These are phyloP conservation scores for Nicotiana obtusifolia DNA, from an alignment of 257 asterid genomes.

Conservation along the genomic window DNA sequence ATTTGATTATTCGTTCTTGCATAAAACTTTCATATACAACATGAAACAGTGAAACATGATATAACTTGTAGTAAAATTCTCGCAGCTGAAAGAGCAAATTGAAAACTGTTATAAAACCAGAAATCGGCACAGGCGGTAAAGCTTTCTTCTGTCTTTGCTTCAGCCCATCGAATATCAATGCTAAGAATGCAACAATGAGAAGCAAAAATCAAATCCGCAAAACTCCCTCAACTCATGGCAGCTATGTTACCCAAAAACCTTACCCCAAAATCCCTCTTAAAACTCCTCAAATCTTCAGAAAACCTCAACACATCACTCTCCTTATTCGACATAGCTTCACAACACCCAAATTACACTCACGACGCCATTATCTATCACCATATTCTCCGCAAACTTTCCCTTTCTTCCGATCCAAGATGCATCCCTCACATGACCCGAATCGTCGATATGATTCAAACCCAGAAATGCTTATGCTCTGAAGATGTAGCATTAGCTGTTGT, in stretches of 20 bases:
- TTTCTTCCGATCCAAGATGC: constrained; percentile 34
- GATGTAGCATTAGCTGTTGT: no score
- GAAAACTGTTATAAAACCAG: background rate
- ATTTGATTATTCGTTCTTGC: no score
- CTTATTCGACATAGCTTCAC: constrained; percentile 56
- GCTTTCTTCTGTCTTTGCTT: background rate
- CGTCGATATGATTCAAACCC: constrained; percentile 45
- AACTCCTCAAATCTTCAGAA: constrained; percentile 63
- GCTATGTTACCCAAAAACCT: constrained; percentile 43
- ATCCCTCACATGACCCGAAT: constrained; percentile 38
- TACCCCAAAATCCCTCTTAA: constrained; percentile 44
- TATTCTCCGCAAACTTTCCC: constrained; percentile 72
- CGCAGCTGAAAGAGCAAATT: background rate
- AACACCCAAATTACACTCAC: constrained; percentile 46
- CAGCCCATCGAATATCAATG: background rate
- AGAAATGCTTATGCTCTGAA: constrained; percentile 55
- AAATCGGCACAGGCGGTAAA: no score
- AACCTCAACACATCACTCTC: constrained; percentile 44
- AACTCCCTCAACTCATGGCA: constrained; percentile 24
- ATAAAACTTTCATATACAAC: no score
- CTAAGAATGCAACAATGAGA: background rate
- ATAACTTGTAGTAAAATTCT: background rate
- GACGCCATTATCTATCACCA: constrained; percentile 53
- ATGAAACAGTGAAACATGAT: no score
- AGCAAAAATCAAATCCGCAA: background rate